Conservation (phyloP, 768 basidiomycete genomes). For the Rhodotorula kratochvilovae region DNA sequence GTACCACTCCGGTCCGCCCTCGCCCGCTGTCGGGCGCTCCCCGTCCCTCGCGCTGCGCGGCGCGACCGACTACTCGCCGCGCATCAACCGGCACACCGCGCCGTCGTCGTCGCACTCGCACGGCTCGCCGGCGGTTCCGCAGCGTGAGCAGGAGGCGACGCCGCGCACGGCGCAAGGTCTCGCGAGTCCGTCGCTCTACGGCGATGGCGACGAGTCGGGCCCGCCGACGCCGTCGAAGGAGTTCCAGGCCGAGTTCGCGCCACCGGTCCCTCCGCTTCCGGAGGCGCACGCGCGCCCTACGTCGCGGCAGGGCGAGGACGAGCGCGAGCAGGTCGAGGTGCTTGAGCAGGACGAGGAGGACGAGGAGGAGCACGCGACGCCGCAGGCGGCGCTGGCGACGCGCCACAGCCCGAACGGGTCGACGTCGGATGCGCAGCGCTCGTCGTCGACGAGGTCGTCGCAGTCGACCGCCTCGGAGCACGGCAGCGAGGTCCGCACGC, state of each 20-base stretch:
- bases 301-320: not conserved
- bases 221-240: constrained; percentile 15
- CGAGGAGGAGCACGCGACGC: not conserved
- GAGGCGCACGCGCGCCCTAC: not conserved
- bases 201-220: not conserved
- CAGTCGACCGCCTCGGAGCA: not conserved
- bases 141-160: too few relatives aligned
- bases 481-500: constrained; percentile 5
- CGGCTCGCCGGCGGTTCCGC: too few relatives aligned
- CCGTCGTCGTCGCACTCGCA: too few relatives aligned
- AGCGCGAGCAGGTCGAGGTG: not conserved
- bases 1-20: too few relatives aligned
- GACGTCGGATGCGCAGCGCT: not conserved
- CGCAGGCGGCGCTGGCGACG: too few relatives aligned
- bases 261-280: not conserved
- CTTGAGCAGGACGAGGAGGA: not conserved
- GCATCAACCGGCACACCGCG: too few relatives aligned
- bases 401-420: not conserved
- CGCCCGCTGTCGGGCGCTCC: too few relatives aligned
- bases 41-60: not conserved
- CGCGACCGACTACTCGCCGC: not conserved
- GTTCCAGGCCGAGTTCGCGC: not conserved
- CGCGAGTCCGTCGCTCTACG: not conserved
- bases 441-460: not conserved
- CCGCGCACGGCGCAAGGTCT: too few relatives aligned